phyloP scores from a whole-genome alignment of 169 alveolate genomes.

The Plasmodium coatneyi region DNA sequence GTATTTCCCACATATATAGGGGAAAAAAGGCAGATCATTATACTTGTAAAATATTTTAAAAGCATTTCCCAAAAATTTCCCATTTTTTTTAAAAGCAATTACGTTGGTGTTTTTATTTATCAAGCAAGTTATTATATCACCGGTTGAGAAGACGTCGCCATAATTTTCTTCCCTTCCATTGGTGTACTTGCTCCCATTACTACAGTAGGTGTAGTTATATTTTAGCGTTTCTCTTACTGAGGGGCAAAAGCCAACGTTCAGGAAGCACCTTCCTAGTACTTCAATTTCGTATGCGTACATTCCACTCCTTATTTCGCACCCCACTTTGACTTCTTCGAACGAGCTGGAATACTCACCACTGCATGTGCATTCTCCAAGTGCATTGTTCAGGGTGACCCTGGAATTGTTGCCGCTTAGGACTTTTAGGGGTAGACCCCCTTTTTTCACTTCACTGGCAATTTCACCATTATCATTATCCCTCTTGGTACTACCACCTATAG shows the following conservation, averaged over 20 bases:
- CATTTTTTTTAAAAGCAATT: conserved; percentile 70
- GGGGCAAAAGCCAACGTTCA: conserved; percentile 71
- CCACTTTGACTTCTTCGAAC: conserved; percentile 55
- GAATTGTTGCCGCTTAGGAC: conserved; percentile 9
- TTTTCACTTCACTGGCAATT: background rate
- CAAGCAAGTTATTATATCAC: conserved; percentile 62
- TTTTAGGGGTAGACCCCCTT: background rate
- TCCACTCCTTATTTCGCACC: conserved; percentile 55
- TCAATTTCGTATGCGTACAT: conserved; percentile 59
- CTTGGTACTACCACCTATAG: background rate
- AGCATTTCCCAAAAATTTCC: conserved; percentile 61
- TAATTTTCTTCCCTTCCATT: conserved; percentile 53
- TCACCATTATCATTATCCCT: background rate
- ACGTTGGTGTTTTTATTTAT: conserved; percentile 48
- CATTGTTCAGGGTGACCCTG: conserved; percentile 1
- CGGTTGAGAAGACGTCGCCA: conserved; percentile 17
- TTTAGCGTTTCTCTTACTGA: conserved; percentile 42
- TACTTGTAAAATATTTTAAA: conserved; percentile 70
- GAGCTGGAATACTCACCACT: background rate
- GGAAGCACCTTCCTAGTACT: conserved; percentile 22
- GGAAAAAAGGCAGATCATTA: conserved; percentile 63
- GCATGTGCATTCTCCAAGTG: conserved; percentile 41
- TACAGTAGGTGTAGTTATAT: conserved; percentile 66
- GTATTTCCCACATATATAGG: conserved; percentile 60
- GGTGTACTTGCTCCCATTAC: conserved; percentile 61